Percentiles rank a stretch among this genome's conserved stretches.
Conservation (phyloP, 1,284 basidiomycete genomes). For the Cutaneotrichosporon curvatum region DNA sequence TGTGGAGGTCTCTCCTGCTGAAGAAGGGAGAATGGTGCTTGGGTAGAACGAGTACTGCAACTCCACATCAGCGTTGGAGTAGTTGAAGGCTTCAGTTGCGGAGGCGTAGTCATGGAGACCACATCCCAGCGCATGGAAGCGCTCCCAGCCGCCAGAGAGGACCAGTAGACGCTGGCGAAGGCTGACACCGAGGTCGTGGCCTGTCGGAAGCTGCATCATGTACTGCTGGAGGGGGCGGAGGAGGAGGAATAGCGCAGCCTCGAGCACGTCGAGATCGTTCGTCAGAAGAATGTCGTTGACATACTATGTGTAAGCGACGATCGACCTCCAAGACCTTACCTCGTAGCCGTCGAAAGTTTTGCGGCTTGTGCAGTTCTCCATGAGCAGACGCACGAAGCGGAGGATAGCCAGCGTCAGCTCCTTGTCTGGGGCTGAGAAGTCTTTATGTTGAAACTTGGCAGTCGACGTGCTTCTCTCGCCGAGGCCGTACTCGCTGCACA, state of each 20-base stretch:
- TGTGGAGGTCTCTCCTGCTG: conserved; percentile 4
- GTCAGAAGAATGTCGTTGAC: conserved; percentile 76
- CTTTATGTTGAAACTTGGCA: conserved; percentile 58
- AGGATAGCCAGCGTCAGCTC: conserved; percentile 72
- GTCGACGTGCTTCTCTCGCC: conserved; percentile 7
- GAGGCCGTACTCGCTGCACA: conserved; percentile 66
- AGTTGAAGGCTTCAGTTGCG: conserved; percentile 1
- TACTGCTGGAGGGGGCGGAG: conserved; percentile 93
- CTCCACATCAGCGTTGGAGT: conserved; percentile 20
- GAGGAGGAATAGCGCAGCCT: conserved; percentile 74
- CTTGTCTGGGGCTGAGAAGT: conserved; percentile 72
- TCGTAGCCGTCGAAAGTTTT: conserved; percentile 97
- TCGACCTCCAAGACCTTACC: conserved; percentile 52
- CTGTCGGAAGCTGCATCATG: conserved; percentile 64
- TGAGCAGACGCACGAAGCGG: conserved; percentile 75
- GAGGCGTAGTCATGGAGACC: conserved; percentile 45
- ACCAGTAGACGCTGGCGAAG: conserved; percentile 41
- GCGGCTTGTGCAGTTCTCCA: conserved; percentile 97
- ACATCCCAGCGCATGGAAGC: conserved; percentile 36
- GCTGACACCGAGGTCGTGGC: conserved; percentile 51
- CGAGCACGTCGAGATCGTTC: conserved; percentile 80
- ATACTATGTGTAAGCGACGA: conserved; percentile 5
- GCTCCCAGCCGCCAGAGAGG: conserved; percentile 33
- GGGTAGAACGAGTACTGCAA: conserved; percentile 48
- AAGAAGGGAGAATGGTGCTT: conserved; percentile 1